Evolutionary conservation across 257 asterid genomes (phyloP).

Genomic region (Nyctanthes arbortristis): DNA sequence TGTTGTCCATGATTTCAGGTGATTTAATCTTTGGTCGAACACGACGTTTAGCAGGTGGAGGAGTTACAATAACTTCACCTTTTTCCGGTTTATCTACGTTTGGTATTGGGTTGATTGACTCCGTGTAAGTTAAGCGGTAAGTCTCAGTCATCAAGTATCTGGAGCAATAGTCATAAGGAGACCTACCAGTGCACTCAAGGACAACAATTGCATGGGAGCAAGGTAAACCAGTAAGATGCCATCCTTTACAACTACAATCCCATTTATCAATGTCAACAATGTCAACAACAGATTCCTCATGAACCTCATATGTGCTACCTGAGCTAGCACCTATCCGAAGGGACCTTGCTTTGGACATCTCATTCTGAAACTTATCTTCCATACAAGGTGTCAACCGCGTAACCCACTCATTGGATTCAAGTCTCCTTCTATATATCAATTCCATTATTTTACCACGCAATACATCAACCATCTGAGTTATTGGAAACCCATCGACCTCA

Average conservation of each 20-base stretch:
- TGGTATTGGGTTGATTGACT: slow-evolving; percentile 89
- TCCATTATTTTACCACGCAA: slow-evolving; percentile 95
- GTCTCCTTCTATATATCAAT: slow-evolving; percentile 67
- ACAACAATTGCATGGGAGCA: slow-evolving; percentile 89
- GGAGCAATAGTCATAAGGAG: slow-evolving; percentile 73
- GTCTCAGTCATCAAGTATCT: slow-evolving; percentile 68
- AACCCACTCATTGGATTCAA: slow-evolving; percentile 79
- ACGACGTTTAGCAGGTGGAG: slow-evolving; percentile 91
- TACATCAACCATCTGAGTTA: slow-evolving; percentile 95
- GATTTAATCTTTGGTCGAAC: slow-evolving; percentile 89
- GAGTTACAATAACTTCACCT: slow-evolving; percentile 71
- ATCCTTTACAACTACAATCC: slow-evolving; percentile 89
- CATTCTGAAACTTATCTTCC: slow-evolving; percentile 86
- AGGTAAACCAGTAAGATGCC: slow-evolving; percentile 92
- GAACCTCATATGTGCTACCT: slow-evolving; percentile 75
- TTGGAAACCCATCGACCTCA: slow-evolving; percentile 92
- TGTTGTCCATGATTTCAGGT: slow-evolving; percentile 66
- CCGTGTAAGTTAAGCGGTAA: slow-evolving; percentile 65
- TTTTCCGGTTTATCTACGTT: slow-evolving; percentile 74
- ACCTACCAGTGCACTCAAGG: slow-evolving; percentile 57
- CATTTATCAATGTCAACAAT: slow-evolving; percentile 72
- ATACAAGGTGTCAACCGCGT: slow-evolving; percentile 71
- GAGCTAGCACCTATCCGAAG: slow-evolving; percentile 44
- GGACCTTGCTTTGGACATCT: slow-evolving; percentile 57
- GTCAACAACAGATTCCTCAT: slow-evolving; percentile 53